Evolutionary conservation across 106 monocot genomes (phyloP).

Genomic region (Triglochin maritima): DNA sequence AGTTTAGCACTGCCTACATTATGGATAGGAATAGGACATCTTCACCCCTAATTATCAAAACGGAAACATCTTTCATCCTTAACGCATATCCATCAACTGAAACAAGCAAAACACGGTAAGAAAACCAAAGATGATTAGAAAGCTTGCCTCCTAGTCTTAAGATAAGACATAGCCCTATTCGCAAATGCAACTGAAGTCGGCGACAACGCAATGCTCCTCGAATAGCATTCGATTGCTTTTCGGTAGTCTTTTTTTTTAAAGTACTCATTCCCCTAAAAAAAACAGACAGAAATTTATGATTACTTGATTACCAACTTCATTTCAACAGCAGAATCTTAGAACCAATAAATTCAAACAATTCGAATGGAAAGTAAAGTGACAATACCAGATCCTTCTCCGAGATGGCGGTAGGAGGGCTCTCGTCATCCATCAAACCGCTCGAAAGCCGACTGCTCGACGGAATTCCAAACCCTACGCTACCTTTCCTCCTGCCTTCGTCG

Average conservation of each 20-base stretch:
- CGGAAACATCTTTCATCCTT: no score
- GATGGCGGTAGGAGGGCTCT: conserved; percentile 49
- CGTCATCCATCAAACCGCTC: conserved; percentile 23
- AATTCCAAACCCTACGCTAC: no score
- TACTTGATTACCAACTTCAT: conserved; percentile 1
- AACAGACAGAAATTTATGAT: neutral
- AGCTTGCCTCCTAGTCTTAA: conserved; percentile 70
- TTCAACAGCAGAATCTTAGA: neutral
- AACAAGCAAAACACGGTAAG: neutral
- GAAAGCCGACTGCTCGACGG: conserved; percentile 3
- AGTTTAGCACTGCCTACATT: no score
- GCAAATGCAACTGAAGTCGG: conserved; percentile 91
- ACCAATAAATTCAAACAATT: neutral
- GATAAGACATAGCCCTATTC: conserved; percentile 99
- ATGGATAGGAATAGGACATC: no score
- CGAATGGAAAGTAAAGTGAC: neutral
- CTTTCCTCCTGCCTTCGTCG: no score
- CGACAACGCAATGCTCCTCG: conserved; percentile 78
- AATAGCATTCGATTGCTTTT: conserved; percentile 94
- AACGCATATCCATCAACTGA: neutral
- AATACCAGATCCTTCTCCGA: conserved; percentile 88
- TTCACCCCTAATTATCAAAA: no score
- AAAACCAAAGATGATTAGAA: neutral
- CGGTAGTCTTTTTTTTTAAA: conserved; percentile 76
- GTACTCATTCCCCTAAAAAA: conserved; percentile 81